These are phyloP conservation scores for Stemphylium vesicarium DNA, from an alignment of 2,329 filamentous ascomycete genomes.

Conservation along the genomic window DNA sequence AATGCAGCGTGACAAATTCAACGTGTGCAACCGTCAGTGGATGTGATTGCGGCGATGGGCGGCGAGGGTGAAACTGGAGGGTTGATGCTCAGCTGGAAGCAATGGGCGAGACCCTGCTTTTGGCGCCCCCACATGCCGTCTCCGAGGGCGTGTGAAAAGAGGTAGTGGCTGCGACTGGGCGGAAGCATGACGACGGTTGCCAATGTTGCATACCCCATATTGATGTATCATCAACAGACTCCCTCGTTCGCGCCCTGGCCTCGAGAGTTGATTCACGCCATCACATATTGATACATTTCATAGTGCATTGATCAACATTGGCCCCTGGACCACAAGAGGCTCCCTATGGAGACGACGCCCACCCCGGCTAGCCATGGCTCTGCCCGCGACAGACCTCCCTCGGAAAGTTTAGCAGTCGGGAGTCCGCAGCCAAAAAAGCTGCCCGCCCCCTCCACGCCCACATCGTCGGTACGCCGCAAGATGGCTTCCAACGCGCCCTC, in stretches of 20 bases:
- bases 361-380: slow-evolving; percentile 18
- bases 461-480: slow-evolving; percentile 39
- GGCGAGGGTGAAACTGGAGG: no score
- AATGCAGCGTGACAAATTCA: no score
- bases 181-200: neutral
- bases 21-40: no score
- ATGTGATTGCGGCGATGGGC: no score
- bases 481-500: slow-evolving; percentile 43
- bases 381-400: slow-evolving; percentile 5
- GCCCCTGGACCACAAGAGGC: slow-evolving; percentile 1
- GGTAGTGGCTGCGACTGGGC: neutral
- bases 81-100: no score
- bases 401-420: slow-evolving; percentile 11
- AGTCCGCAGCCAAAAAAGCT: slow-evolving; percentile 23
- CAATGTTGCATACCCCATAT: neutral
- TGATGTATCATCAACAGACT: neutral
- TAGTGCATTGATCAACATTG: slow-evolving; percentile 9
- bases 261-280: neutral
- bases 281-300: neutral
- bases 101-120: slow-evolving; percentile 5
- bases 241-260: neutral
- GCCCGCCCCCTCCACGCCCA: slow-evolving; percentile 35
- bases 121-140: neutral
- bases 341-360: slow-evolving; percentile 15
- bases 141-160: neutral